Percentiles rank a stretch among this genome's conserved stretches.
These are phyloP conservation scores for Colletotrichum tanaceti DNA, from an alignment of 2,329 filamentous ascomycete species.

Conservation along the genomic window DNA sequence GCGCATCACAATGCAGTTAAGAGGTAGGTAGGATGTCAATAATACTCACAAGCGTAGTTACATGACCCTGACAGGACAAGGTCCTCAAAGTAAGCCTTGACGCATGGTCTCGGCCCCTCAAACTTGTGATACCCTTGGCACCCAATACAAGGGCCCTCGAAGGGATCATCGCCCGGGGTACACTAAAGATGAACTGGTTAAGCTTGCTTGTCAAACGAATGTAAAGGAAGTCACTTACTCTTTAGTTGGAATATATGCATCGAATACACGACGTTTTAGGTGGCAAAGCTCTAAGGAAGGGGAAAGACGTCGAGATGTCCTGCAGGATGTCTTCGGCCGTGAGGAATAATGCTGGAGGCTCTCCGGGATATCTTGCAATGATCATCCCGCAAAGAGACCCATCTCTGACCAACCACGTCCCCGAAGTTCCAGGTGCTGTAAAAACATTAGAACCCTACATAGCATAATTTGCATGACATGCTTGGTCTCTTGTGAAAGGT, in stretches of 20 bases:
- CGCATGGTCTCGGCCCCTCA: constrained; percentile 48
- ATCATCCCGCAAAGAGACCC: not conserved
- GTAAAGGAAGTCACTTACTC: not conserved
- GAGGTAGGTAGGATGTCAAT: too few relatives aligned
- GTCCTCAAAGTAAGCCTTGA: constrained; percentile 55
- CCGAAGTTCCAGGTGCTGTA: constrained; percentile 9
- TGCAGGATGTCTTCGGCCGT: constrained; percentile 10
- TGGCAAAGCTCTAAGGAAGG: too few relatives aligned
- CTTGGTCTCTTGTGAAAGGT: accelerated
- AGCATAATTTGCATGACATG: too few relatives aligned
- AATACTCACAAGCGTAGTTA: constrained; percentile 55
- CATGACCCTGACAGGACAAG: constrained; percentile 57
- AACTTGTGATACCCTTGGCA: constrained; percentile 27
- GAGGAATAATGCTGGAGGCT: constrained; percentile 4
- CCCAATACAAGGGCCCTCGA: constrained; percentile 25
- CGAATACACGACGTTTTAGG: constrained; percentile 39
- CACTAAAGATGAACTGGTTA: constrained; percentile 16
- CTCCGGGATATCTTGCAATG: not conserved
- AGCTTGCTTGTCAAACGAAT: not conserved
- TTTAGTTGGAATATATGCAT: constrained; percentile 38
- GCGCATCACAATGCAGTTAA: too few relatives aligned
- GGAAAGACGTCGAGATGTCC: not conserved
- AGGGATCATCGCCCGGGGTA: constrained; percentile 5
- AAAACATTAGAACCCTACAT: not conserved
- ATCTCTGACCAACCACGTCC: not conserved